Evolutionary conservation across 1,284 basidiomycete genomes (phyloP), one percentile per base, ranked within the genome.

Genomic region (Moniliophthora roreri): DNA sequence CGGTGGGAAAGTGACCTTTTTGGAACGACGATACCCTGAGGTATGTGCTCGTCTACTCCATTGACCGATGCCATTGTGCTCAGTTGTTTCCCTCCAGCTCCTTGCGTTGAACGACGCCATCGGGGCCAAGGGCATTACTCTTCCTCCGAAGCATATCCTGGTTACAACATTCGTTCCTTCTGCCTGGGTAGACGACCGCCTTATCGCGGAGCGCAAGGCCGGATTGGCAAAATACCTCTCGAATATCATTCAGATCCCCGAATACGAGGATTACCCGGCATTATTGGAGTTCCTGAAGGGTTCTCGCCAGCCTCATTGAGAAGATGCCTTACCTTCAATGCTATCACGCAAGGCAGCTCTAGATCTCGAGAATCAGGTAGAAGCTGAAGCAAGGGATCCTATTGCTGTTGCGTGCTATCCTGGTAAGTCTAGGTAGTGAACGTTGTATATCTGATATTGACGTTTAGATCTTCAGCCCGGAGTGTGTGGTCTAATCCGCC

Each of bases 341-440:
- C 62, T 79, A 18, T 73, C 75, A 4, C 63, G 76, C 46, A 73
- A 71, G 56, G 65, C 67, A n/a, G 77, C 77, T 0, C 57, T 77
- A 35, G 42, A 62, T 11, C 54, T 69, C 11, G 20, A 26, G 15
- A 39, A 44, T 7, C 39, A 45, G 20, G 45, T 52, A 9, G 52
- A 20, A 35, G 52, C 51, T 1, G 49, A 52, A 13, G 57, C 60
- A 5, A 58, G 55, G 16, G 56, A 63, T n/a, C 56, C 66, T 32
- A 63, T 73, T 8, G 69, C 70, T 8, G 71, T 71, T 24, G 80
- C 77, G 0, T 89, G 89, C 71, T 90, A 85, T 53, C 64, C 64
- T 39, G 60, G 64, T 63, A 35, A 28, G 49, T 48, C 16, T 18
- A 13, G 39, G 11, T 23, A 38, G 4, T n/a, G n/a, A 15, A 35